These are phyloP conservation scores for Penicillium concentricum DNA, from an alignment of 2,329 filamentous ascomycete genomes.

Conservation along the genomic window DNA sequence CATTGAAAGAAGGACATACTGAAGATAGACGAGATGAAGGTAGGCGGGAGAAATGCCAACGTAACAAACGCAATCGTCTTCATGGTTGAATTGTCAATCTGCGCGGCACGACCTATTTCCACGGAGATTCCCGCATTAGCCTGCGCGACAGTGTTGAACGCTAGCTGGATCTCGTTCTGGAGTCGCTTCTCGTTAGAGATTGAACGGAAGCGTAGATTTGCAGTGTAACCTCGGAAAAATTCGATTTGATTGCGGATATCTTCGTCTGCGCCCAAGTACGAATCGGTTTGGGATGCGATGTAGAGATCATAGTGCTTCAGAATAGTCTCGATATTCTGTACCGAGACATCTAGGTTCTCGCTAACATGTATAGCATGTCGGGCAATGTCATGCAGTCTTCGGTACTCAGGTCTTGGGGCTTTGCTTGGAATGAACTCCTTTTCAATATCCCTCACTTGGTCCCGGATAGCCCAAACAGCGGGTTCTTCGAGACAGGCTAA, in stretches of 20 bases:
- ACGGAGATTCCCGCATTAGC: background rate
- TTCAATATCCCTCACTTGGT: background rate
- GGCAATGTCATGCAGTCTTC: background rate
- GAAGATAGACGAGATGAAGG: background rate
- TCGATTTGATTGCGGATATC: background rate
- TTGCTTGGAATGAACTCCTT: background rate
- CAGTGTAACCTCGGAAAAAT: background rate
- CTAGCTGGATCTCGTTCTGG: background rate
- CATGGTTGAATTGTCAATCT: background rate
- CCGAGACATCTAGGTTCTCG: background rate
- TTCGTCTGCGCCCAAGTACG: background rate
- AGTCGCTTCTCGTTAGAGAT: background rate
- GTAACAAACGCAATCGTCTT: background rate
- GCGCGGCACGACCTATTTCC: background rate
- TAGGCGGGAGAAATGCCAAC: background rate
- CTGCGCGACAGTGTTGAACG: background rate
- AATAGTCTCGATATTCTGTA: background rate
- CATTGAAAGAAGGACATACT: background rate
- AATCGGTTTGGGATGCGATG: background rate
- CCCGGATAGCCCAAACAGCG: background rate
- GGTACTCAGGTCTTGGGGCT: background rate
- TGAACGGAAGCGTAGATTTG: background rate
- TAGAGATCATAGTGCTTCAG: background rate
- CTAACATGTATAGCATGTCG: background rate
- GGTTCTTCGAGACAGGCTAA: background rate